Percentiles rank a stretch among this genome's conserved stretches.
phyloP scores from a whole-genome alignment of 2,329 filamentous ascomycete species.

The Lecanoromycetidae sp. region DNA sequence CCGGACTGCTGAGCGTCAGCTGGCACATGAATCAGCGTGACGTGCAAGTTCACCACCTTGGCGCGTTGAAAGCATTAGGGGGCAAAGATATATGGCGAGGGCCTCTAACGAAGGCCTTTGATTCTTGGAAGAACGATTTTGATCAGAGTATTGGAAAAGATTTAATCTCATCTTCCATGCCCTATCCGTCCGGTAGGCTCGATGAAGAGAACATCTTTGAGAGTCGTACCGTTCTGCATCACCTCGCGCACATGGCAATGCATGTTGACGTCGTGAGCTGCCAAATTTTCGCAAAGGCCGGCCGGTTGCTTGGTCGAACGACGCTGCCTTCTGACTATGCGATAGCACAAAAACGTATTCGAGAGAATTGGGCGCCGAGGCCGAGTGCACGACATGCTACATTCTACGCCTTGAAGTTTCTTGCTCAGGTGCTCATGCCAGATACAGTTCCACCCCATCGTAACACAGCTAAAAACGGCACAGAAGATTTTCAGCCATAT shows the following conservation, averaged over 20 bases:
- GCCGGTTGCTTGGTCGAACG: conserved; percentile 68
- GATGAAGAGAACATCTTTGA: conserved; percentile 68
- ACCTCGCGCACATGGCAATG: conserved; percentile 94
- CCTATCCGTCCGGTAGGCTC: conserved; percentile 41
- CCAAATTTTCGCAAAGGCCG: conserved; percentile 86
- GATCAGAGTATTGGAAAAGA: conserved; percentile 61
- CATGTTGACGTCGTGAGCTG: conserved; percentile 96
- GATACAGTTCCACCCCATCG: conserved; percentile 34
- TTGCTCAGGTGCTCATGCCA: conserved; percentile 69
- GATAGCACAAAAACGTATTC: conserved; percentile 71
- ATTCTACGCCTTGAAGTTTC: conserved; percentile 81
- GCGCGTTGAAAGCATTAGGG: conserved; percentile 66
- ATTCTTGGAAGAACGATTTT: conserved; percentile 87
- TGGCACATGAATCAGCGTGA: conserved; percentile 98
- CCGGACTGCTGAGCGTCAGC: conserved; percentile 79
- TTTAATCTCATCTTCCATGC: conserved; percentile 24
- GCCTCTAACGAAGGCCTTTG: conserved; percentile 74
- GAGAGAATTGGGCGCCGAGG: conserved; percentile 73
- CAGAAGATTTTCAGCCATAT: conserved; percentile 38
- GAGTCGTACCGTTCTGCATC: conserved; percentile 77
- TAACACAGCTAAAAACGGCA: conserved; percentile 26
- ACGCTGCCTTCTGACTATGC: conserved; percentile 74
- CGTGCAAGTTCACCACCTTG: conserved; percentile 78
- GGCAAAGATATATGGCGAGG: conserved; percentile 85
- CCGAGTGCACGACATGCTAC: conserved; percentile 81